Base-by-base conservation (phyloP, 257 asterid genomes). In the Plectranthus barbatus region DNA sequence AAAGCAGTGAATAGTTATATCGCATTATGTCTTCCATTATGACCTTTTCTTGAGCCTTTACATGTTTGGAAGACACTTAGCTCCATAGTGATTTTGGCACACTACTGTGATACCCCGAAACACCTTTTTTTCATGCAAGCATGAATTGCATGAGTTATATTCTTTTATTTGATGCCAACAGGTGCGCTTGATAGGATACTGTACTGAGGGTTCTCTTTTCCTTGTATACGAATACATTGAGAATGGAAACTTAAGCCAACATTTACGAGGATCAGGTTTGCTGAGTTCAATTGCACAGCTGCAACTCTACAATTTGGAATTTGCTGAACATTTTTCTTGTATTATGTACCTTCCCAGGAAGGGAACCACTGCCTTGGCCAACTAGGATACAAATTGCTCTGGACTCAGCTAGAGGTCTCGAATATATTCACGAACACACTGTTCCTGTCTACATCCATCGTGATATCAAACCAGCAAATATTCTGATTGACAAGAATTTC, bases 371-470 rank as follows among this genome's bases (percentile, higher is more conserved):
- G 63, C 63, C 95, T 41, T 91, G 98, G 98, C 44, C 95, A 72
- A 76, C 72, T 55, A 83, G 98, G 82, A 82, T 91, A 70, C 98
- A 91, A 75, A 91, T 91, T 65, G 97, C 98, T 36, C 86, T 88
- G 50, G 98, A 91, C 67, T 91, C 98, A 59, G 98, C 98, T 17
- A 84, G 98, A 78, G 98, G 98, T 60, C 95, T 91, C 31, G 98
- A 91, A 69, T 91, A 91, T 75, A 91, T 91, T 64, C 98, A 91
- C n/a, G 98, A 91, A 75, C 98, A 91, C 76, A 88, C 98, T 9
- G 98, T 91, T 55, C 96, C 96, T 7, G 87, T 84, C 48, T 88
- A 91, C 81, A 86, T 91, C 68, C 98, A 91, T 68, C 98, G 98
- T 55, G 98, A 91, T 74, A 86, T 91, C 76, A 91, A 91, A 78